Evolutionary conservation across 2,329 filamentous ascomycete genomes (phyloP), one percentile per base, ranked within the genome.

Genomic region (Myriosclerotinia duriaeana): DNA sequence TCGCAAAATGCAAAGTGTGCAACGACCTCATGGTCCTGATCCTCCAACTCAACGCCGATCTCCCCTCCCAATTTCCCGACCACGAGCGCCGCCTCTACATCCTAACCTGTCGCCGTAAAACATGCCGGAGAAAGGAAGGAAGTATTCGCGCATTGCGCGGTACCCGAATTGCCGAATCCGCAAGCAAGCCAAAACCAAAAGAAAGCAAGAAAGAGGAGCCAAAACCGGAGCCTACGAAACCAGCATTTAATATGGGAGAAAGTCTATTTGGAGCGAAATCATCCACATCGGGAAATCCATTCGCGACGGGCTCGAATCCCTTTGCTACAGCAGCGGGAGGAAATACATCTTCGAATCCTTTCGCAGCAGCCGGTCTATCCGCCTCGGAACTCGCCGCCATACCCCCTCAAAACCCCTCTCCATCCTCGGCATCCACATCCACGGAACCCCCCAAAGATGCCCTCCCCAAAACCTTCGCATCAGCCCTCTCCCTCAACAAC

Each of bases 41-140:
- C 3, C 85, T 99, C 56, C 93, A 99, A 78, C 85, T 99, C 38
- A 92, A 99, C 78, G 93, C 87, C 73, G 93, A 97, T 76, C 84
- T 98, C 4, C 93, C 93, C 17, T 90, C 94, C 65, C 84, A 87
- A 59, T 97, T 97, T 74, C 90, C 93, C 1, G 87, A 89, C 66
- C 92, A 98, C 78, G 92, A 97, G 74, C 85, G 95, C 72, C 87
- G 94, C 69, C 77, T 99, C 22, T 98, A 97, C 75, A 83, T 99
- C 15, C 93, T 96, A 77, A 86, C 86, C 22, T 99, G 95, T 78
- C 85, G 87, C 67, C 84, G 86, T 71, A 91, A 91, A 77, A 82
- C 86, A 14, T 99, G 95, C 76, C 86, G 91, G 73, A 85, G 93
- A 70, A 94, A 92, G 74, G 84, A 89, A 26, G 95, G 95, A 1